Conservation (phyloP, 352 stramenopile species). For the Aphanomyces stellatus region DNA sequence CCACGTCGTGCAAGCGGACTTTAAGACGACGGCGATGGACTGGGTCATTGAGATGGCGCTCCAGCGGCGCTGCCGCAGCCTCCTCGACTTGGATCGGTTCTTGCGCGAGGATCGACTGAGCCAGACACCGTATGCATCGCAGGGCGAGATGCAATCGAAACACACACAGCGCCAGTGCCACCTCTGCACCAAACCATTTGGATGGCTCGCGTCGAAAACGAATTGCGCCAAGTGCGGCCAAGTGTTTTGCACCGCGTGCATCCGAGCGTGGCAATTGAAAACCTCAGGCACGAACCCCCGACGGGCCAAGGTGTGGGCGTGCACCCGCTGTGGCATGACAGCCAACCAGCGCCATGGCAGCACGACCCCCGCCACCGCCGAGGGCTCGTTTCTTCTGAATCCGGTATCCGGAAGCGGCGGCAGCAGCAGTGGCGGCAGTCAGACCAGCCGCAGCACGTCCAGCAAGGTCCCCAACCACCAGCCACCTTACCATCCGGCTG, state of each 20-base stretch:
- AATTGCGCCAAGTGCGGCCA: neutral
- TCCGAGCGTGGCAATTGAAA: too few species aligned
- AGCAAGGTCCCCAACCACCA: too few species aligned
- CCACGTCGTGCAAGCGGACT: neutral
- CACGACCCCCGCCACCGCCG: too few species aligned
- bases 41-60: neutral
- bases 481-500: too few species aligned
- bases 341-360: too few species aligned
- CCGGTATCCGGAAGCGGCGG: too few species aligned
- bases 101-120: neutral
- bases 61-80: neutral
- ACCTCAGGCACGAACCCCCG: too few species aligned
- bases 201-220: neutral
- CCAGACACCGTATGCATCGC: neutral
- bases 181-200: neutral
- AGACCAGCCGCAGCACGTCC: too few species aligned
- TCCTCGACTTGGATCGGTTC: neutral
- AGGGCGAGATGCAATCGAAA: neutral
- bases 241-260: neutral
- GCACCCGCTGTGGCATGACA: too few species aligned
- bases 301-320: too few species aligned
- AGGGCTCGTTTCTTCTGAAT: too few species aligned
- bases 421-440: too few species aligned
- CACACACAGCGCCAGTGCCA: neutral
- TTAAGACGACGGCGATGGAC: neutral